Base-by-base conservation (phyloP, 2,329 filamentous ascomycete genomes). In the Epichloe festucae region DNA sequence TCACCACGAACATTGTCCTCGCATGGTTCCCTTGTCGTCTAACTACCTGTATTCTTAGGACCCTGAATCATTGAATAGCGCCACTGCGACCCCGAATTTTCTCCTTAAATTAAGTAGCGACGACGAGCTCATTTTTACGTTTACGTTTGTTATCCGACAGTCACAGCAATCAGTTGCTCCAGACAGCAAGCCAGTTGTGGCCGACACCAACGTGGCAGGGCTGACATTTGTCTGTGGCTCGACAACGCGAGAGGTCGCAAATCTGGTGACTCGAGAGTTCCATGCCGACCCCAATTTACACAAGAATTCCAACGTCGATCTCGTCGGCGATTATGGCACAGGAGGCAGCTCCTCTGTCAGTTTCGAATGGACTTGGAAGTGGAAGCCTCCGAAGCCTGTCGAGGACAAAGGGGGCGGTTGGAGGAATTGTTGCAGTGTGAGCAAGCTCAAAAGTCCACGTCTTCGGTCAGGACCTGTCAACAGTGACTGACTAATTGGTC, bases 331-430 rank as follows among this genome's bases (percentile, higher is more conserved):
- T 65, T 96, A 86, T 64, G 78, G 80, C 3, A 98, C 93, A 0
- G 82, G 78, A 35, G 90, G 91, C n/a, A 87, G 75, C 61, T 74
- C 85, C 6, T 91, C 88, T 2, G 84, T 95, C 34, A 83, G 89
- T 36, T 96, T 96, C 64, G 85, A 91, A 57, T 98, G 91, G 89
- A 84, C 85, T 7, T 98, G 93, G 93, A 93, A 85, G 73, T 98
- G 91, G 89, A 89, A 86, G 64, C 88, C 93, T 8, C 93, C 93
- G 39, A 95, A 89, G 73, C 63, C 72, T 14, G 70, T 73, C 15
- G 90, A 96, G 63, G 90, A 96, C 64, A 81, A 81, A 61, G 87
- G 87, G 34, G 89, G 89, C 52, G 93, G 93, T 44, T 98, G 93
- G 91, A 87, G 89, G 63, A 97, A 94, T 64, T 87, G 85, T 60